phyloP scores from a whole-genome alignment of 176 grass and related monocot genomes.

The Musa schizocarpa region DNA sequence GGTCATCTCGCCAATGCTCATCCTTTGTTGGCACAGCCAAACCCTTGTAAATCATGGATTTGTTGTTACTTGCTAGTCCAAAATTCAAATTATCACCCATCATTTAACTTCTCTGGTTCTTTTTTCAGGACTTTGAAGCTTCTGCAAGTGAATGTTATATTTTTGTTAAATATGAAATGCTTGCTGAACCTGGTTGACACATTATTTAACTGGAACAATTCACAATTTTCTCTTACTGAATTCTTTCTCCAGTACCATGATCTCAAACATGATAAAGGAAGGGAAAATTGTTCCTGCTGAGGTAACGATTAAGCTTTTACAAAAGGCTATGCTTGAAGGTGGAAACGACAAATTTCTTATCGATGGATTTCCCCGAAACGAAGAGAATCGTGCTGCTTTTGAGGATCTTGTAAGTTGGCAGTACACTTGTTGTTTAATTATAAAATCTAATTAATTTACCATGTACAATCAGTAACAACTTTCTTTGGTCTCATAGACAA shows the following conservation, averaged over 20 bases:
- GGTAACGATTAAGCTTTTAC: conserved; percentile 11
- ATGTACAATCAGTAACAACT: neutral
- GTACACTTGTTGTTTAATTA: neutral
- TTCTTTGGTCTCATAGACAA: conserved; percentile 6
- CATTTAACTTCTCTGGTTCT: neutral
- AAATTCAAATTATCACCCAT: neutral
- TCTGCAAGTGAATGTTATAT: neutral
- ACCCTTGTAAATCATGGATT: neutral
- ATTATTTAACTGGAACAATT: neutral
- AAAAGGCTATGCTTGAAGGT: conserved; percentile 4
- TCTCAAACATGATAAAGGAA: conserved; percentile 18
- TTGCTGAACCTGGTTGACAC: neutral
- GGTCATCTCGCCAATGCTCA: neutral
- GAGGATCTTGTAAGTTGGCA: neutral
- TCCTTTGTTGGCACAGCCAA: neutral
- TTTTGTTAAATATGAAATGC: neutral
- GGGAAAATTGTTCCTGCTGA: conserved; percentile 6
- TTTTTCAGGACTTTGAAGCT: neutral
- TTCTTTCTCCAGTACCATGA: conserved; percentile 19
- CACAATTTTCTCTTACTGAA: neutral
- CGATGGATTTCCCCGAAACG: conserved; percentile 14
- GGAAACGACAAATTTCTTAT: conserved; percentile 15
- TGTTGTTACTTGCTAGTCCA: neutral
- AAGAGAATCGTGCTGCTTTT: conserved; percentile 21
- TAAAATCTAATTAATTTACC: too few relatives aligned